These are phyloP conservation scores for Theileria orientalis DNA, from an alignment of 169 alveolate genomes.

Conservation along the genomic window DNA sequence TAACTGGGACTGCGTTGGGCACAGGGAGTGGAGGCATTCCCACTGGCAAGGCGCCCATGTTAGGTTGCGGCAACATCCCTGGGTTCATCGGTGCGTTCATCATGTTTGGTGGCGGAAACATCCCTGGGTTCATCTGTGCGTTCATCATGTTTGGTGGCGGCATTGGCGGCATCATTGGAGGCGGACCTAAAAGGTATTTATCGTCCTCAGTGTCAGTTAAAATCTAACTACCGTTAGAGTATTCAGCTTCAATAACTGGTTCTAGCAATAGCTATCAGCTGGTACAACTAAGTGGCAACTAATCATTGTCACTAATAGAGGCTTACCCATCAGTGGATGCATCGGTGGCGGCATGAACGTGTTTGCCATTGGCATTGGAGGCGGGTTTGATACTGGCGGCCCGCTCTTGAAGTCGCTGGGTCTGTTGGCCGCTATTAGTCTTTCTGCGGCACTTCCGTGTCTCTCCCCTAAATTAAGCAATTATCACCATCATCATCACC, in stretches of 20 bases:
- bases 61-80: constrained; percentile 39
- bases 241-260: background rate
- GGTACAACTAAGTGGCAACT: too few relatives aligned
- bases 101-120: constrained; percentile 31
- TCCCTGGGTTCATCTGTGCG: constrained; percentile 19
- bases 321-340: constrained; percentile 23
- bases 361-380: constrained; percentile 31
- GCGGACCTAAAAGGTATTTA: constrained; percentile 18
- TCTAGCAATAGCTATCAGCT: too few relatives aligned
- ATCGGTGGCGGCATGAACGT: background rate
- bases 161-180: constrained; percentile 8
- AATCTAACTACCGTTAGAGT: background rate
- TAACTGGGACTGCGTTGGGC: constrained; percentile 32
- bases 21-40: constrained; percentile 65
- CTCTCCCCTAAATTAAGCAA: constrained; percentile 75
- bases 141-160: constrained; percentile 32
- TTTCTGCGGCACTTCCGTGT: constrained; percentile 89
- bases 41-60: constrained; percentile 42
- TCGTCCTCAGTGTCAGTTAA: constrained; percentile 11
- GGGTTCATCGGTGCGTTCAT: constrained; percentile 49
- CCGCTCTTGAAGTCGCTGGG: constrained; percentile 58
- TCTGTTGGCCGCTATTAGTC: constrained; percentile 86
- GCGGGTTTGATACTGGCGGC: constrained; percentile 46
- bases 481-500: too few relatives aligned
- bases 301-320: background rate